phyloP scores from a whole-genome alignment of 441 rosid species.

The Eruca vesicaria region DNA sequence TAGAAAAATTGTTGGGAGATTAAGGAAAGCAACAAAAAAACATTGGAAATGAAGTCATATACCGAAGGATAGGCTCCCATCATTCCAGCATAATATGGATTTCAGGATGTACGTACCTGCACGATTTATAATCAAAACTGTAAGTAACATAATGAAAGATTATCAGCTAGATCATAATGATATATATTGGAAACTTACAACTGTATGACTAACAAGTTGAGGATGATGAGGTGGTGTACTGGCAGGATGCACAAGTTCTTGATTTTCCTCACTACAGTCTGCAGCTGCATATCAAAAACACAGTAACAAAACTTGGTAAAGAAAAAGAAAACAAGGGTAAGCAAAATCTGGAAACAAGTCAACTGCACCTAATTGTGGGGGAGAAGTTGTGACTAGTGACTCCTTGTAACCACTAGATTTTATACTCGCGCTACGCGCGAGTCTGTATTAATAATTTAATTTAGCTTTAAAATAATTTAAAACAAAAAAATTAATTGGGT shows the following conservation, averaged over 20 bases:
- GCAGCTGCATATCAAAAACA: conserved; percentile 40
- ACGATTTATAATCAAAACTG: conserved; percentile 16
- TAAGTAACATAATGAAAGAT: background rate
- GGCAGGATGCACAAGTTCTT: conserved; percentile 33
- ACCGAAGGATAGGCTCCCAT: conserved; percentile 81
- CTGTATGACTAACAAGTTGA: conserved; percentile 82
- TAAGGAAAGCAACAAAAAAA: no score
- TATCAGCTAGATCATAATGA: background rate
- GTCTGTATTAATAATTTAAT: no score
- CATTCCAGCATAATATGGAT: conserved; percentile 65
- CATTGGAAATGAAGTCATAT: no score
- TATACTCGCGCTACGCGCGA: no score
- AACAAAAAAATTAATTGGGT: no score
- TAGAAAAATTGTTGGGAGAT: no score
- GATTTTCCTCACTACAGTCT: conserved; percentile 46
- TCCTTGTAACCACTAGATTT: conserved; percentile 59
- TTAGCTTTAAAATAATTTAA: no score
- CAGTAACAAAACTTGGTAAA: background rate
- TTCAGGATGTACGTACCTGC: conserved; percentile 83
- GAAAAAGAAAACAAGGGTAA: background rate
- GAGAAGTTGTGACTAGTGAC: conserved; percentile 53
- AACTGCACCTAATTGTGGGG: no score
- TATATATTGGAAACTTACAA: conserved; percentile 40
- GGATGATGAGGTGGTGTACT: conserved; percentile 52
- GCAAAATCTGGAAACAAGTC: no score